Evolutionary conservation across 2,329 filamentous ascomycete species (phyloP).

Genomic region (Pseudogymnoascus sp.): DNA sequence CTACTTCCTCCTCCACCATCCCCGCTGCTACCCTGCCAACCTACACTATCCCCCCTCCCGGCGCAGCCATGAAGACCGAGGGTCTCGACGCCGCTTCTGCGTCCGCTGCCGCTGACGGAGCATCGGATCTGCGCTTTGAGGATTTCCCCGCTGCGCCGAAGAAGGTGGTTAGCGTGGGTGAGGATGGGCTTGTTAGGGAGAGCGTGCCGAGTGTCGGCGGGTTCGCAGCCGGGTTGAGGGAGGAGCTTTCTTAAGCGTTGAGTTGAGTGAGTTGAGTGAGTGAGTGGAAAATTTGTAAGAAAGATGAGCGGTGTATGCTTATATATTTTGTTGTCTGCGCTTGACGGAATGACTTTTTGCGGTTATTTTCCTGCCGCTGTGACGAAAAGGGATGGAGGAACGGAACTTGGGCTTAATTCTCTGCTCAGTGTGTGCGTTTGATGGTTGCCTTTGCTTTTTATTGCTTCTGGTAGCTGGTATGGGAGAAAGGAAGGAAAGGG

Average conservation of each 20-base stretch:
- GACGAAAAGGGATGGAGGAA: background rate
- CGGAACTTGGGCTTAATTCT: background rate
- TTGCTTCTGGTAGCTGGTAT: background rate
- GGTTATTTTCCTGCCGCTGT: background rate
- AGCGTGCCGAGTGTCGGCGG: background rate
- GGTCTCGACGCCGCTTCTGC: no score
- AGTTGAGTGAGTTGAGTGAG: background rate
- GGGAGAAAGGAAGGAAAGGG: background rate
- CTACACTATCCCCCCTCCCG: background rate
- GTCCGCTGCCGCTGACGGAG: background rate
- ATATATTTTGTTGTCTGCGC: background rate
- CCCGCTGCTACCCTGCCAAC: background rate
- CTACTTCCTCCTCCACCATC: background rate
- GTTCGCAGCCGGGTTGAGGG: background rate
- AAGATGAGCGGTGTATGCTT: background rate
- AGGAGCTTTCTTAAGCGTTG: background rate
- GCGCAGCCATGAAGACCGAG: background rate
- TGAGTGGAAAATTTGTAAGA: no score
- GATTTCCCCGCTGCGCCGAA: background rate
- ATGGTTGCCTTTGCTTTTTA: background rate
- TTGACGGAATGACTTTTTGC: background rate
- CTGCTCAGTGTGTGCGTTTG: background rate
- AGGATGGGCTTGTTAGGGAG: background rate
- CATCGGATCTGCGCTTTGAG: background rate
- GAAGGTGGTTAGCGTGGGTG: background rate